Base-by-base conservation (phyloP, 2,329 filamentous ascomycete species). In the Trichoderma asperellum region DNA sequence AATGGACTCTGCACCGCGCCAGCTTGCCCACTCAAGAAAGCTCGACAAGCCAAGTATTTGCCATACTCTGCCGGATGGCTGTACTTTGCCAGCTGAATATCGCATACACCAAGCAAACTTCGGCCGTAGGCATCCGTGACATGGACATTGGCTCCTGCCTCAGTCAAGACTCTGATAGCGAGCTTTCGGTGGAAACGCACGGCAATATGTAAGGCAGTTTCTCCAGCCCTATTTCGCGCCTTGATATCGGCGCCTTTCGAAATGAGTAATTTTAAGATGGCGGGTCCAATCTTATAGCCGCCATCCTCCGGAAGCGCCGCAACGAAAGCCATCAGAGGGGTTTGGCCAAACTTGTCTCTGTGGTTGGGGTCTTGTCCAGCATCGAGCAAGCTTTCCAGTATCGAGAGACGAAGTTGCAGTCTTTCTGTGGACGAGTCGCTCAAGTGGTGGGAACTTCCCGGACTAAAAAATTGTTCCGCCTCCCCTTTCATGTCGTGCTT, bases 261-360 rank as follows among this genome's bases (percentile, higher is more conserved):
- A 21, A 86, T 72, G 0, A 88, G 79, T 0, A 78, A 73, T 63
- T 80, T 76, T 5, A 88, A 76, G 7, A 87, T 83, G 4, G 74
- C 71, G 1, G 85, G 82, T 0, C 84, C 82, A 21, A 77, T 72
- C 72, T 80, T 83, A 73, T 86, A 83, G 72, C 85, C 83, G 29
- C 86, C 83, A 27, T 86, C 83, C 71, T 84, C 83, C 1, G 83
- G 80, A 1, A 86, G 80, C 61, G 86, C 80, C 0, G 81, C 79
- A 12, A 84, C 82, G 72, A 88, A 88, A 0, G 83, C 79, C 82
- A 88, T 88, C 16, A 89, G 81, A 0, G 85, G 84, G 0, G 87
- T 88, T 73, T 83, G 82, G 47, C 87, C 87, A 21, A 77, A 71
- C 4, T 74, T 74, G 76, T 87, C 84, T 75, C 87, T 86, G 68